A percentile compares a stretch with the other conserved stretches of the same genome.
Conservation (phyloP, 1,284 basidiomycete genomes). For the Meripilus lineatus region DNA sequence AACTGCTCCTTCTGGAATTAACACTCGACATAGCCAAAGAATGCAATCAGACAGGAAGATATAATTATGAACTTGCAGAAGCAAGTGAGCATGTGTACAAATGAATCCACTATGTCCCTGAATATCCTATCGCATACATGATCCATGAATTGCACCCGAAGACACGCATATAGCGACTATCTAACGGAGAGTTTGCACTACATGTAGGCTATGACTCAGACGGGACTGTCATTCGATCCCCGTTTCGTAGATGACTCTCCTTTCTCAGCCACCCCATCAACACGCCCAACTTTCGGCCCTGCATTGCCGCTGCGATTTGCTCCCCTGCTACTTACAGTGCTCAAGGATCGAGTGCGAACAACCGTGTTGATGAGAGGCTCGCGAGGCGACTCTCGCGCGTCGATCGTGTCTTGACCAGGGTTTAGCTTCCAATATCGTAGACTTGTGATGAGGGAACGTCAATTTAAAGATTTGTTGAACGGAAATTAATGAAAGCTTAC, state of each 20-base stretch:
- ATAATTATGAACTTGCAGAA: no score
- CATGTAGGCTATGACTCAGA: no score
- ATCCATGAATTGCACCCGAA: no score
- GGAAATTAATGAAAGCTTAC: slow-evolving; percentile 30
- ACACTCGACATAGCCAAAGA: neutral
- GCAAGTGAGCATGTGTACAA: no score
- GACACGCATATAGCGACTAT: no score
- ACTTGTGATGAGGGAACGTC: slow-evolving; percentile 21
- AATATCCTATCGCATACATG: no score
- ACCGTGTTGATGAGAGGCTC: slow-evolving; percentile 25
- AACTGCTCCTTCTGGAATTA: neutral
- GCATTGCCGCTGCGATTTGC: slow-evolving; percentile 3
- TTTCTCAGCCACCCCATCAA: neutral
- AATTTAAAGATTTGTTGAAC: slow-evolving; percentile 1
- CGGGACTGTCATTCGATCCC: slow-evolving; percentile 10
- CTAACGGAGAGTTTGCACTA: no score
- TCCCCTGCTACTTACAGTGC: neutral
- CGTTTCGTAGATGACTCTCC: neutral
- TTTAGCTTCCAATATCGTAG: slow-evolving; percentile 48
- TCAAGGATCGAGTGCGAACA: slow-evolving; percentile 4
- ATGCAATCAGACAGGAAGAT: no score
- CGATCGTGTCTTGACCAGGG: slow-evolving; percentile 44
- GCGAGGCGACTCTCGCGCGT: slow-evolving; percentile 34
- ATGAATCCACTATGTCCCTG: no score
- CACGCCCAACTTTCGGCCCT: neutral